phyloP scores from a whole-genome alignment of 805 yeast species.

The Wickerhamiella kurtzmanii region DNA sequence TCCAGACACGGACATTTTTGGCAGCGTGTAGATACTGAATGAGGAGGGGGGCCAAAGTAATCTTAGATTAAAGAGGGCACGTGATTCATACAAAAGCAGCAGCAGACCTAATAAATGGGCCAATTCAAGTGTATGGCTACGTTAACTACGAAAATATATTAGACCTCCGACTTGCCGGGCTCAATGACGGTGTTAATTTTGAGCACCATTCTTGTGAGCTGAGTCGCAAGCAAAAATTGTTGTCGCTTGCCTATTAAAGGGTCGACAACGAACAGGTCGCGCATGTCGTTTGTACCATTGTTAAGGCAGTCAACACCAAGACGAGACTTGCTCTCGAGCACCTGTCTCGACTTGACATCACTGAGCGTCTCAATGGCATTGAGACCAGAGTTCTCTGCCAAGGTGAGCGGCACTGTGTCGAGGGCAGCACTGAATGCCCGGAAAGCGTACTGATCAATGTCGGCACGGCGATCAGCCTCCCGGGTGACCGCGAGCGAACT shows the following conservation, averaged over 20 bases:
- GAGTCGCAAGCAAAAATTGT: conserved; percentile 90
- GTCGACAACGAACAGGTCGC: conserved; percentile 84
- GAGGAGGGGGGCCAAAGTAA: too few species aligned
- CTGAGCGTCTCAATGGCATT: conserved; percentile 88
- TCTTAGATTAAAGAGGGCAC: too few species aligned
- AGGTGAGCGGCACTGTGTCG: conserved; percentile 82
- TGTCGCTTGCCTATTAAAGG: conserved; percentile 96
- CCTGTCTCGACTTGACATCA: conserved; percentile 69
- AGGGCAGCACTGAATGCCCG: conserved; percentile 86
- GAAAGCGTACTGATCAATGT: conserved; percentile 96
- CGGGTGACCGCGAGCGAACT: conserved; percentile 83
- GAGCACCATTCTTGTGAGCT: conserved; percentile 91
- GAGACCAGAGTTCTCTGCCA: conserved; percentile 94
- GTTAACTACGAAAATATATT: neutral
- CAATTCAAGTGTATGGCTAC: neutral
- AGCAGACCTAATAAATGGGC: too few species aligned
- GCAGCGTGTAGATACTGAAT: too few species aligned
- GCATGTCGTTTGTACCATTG: conserved; percentile 81
- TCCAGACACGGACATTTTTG: too few species aligned
- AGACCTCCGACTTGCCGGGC: conserved; percentile 41
- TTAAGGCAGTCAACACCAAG: conserved; percentile 94
- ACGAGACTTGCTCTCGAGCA: conserved; percentile 51
- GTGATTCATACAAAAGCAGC: too few species aligned
- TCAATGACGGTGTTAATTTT: conserved; percentile 94
- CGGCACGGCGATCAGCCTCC: conserved; percentile 85